A percentile compares a stretch with the other conserved stretches of the same genome.
These are phyloP conservation scores for Aspergillus fischeri DNA, from an alignment of 2,329 filamentous ascomycete genomes.

Conservation along the genomic window DNA sequence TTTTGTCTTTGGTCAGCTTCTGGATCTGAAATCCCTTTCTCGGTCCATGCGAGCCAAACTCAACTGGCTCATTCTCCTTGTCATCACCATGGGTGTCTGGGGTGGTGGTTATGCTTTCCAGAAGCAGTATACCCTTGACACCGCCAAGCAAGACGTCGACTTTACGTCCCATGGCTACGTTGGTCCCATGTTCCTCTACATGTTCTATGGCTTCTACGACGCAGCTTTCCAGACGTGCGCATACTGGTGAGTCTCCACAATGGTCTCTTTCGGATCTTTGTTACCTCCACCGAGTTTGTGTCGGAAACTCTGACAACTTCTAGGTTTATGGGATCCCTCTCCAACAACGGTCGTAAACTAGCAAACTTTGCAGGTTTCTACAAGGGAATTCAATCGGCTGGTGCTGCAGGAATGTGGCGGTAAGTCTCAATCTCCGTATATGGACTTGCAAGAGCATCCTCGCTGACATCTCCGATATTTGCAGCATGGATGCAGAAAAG, in stretches of 20 bases:
- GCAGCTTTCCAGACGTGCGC: slow-evolving; percentile 84
- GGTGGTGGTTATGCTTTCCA: slow-evolving; percentile 79
- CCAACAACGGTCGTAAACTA: slow-evolving; percentile 86
- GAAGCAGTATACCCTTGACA: slow-evolving; percentile 53
- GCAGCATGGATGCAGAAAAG: slow-evolving; percentile 62
- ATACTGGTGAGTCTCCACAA: slow-evolving; percentile 63
- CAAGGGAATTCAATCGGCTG: slow-evolving; percentile 86
- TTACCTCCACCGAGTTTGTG: background rate
- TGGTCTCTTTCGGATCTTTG: background rate
- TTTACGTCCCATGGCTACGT: slow-evolving; percentile 66
- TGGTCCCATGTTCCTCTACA: slow-evolving; percentile 82
- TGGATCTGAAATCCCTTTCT: slow-evolving; percentile 59
- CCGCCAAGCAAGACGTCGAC: slow-evolving; percentile 46
- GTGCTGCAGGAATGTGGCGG: slow-evolving; percentile 58
- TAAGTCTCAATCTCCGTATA: slow-evolving; percentile 20
- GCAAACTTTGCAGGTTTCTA: slow-evolving; percentile 91
- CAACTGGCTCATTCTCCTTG: slow-evolving; percentile 59
- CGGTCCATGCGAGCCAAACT: slow-evolving; percentile 65
- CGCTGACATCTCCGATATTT: slow-evolving; percentile 47
- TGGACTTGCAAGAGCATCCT: background rate
- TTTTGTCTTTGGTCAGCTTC: slow-evolving; percentile 64
- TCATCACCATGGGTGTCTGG: slow-evolving; percentile 73
- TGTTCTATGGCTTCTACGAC: slow-evolving; percentile 87
- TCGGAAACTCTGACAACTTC: background rate
- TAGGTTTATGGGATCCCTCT: slow-evolving; percentile 87